phyloP scores from a whole-genome alignment of 2,329 filamentous ascomycete species.

The Diaporthe destruens region DNA sequence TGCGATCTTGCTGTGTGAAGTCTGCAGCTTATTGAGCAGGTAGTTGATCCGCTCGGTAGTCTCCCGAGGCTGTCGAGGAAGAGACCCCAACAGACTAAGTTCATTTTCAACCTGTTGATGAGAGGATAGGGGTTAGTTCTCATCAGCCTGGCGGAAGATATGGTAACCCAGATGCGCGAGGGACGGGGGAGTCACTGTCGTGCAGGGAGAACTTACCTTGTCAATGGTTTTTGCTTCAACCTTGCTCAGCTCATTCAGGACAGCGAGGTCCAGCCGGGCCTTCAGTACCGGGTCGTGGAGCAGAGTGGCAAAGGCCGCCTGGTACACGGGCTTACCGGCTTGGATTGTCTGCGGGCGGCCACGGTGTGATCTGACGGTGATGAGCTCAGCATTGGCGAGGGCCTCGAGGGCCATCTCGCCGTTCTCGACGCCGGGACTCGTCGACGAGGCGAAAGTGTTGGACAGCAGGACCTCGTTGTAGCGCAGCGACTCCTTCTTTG shows the following conservation, averaged over 20 bases:
- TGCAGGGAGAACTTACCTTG: conserved; percentile 57
- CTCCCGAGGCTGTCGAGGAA: conserved; percentile 80
- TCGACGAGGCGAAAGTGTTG: conserved; percentile 76
- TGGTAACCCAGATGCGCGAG: not conserved
- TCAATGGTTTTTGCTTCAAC: conserved; percentile 81
- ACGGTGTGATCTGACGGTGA: conserved; percentile 78
- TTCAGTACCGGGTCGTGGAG: conserved; percentile 78
- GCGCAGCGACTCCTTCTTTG: conserved; percentile 74
- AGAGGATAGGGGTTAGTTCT: not conserved
- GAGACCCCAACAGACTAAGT: conserved; percentile 74
- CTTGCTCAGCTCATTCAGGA: conserved; percentile 77
- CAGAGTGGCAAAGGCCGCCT: conserved; percentile 82
- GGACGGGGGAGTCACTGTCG: no score
- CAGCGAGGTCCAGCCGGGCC: conserved; percentile 78
- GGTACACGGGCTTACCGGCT: conserved; percentile 88
- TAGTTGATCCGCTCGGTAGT: conserved; percentile 76
- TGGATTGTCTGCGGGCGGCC: conserved; percentile 84
- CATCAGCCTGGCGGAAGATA: not conserved
- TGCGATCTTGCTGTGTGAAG: conserved; percentile 81
- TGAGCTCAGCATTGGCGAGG: conserved; percentile 87
- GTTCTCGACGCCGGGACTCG: conserved; percentile 61
- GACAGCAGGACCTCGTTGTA: conserved; percentile 90
- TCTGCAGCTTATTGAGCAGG: conserved; percentile 78
- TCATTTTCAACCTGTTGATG: conserved; percentile 75
- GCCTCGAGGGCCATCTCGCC: conserved; percentile 83